Conservation (phyloP, 179 eudicot genomes). For the Patellifolia procumbens region DNA sequence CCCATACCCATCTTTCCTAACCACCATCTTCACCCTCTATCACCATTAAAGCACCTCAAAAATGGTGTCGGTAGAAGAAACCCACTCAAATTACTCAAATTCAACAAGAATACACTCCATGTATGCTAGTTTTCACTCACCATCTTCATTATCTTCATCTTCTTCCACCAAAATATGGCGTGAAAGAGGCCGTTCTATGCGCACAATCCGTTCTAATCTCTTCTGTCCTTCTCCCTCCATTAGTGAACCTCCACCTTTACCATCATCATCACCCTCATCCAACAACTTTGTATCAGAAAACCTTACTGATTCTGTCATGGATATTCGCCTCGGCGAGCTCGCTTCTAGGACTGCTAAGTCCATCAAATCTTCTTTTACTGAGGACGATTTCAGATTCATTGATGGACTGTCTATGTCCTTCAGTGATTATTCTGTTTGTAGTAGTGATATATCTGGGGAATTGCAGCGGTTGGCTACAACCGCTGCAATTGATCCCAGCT, state of each 20-base stretch:
- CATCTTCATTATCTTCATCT: slow-evolving; percentile 42
- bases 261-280: no score
- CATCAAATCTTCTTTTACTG: slow-evolving; percentile 31
- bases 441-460: slow-evolving; percentile 92
- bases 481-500: background rate
- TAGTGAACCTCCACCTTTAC: background rate
- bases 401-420: slow-evolving; percentile 53
- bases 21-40: background rate
- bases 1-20: no score
- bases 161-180: slow-evolving; percentile 51
- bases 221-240: slow-evolving; percentile 31
- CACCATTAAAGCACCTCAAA: background rate
- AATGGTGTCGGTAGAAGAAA: slow-evolving; percentile 48
- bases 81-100: slow-evolving; percentile 25
- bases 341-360: slow-evolving; percentile 41
- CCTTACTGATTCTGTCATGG: slow-evolving; percentile 72
- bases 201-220: slow-evolving; percentile 76
- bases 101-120: slow-evolving; percentile 30
- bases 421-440: slow-evolving; percentile 63
- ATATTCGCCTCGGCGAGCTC: slow-evolving; percentile 64
- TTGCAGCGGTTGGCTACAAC: slow-evolving; percentile 60
- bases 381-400: slow-evolving; percentile 40
- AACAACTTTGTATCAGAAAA: slow-evolving; percentile 40
- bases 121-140: slow-evolving; percentile 42
- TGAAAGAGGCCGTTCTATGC: slow-evolving; percentile 81